Evolutionary conservation across 1,139 yeast species (phyloP).

Genomic region (Zygosaccharomyces sapae): DNA sequence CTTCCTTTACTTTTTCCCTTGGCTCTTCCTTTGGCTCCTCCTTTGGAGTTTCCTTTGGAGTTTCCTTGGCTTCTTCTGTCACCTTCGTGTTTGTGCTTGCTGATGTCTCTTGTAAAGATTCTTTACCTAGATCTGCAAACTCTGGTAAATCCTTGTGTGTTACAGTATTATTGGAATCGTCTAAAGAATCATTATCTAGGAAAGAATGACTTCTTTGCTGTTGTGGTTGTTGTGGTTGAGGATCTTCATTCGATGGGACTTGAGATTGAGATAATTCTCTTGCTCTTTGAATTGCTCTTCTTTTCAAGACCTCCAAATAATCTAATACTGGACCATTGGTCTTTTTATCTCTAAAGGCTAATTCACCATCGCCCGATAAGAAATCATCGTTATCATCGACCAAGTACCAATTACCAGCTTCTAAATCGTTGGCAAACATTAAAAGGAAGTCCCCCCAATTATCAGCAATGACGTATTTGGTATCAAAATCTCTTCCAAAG

Average conservation of each 20-base stretch:
- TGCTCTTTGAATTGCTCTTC: constrained; percentile 37
- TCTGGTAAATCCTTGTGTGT: constrained; percentile 8
- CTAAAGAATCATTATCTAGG: constrained; percentile 7
- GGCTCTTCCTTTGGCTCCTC: constrained; percentile 10
- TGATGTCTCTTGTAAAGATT: not conserved
- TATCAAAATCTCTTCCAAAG: constrained; percentile 87
- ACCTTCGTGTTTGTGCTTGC: constrained; percentile 10
- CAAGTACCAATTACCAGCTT: constrained; percentile 67
- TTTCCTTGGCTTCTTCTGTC: constrained; percentile 19
- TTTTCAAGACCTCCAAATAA: constrained; percentile 61
- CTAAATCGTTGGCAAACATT: constrained; percentile 78
- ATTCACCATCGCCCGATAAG: constrained; percentile 67
- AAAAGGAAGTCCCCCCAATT: constrained; percentile 83
- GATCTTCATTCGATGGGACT: not conserved
- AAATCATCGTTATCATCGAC: constrained; percentile 54
- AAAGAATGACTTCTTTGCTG: not conserved
- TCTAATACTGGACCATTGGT: constrained; percentile 47
- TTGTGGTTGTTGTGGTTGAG: constrained; percentile 6
- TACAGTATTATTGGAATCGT: constrained; percentile 7
- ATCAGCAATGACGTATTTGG: constrained; percentile 69
- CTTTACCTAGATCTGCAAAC: not conserved
- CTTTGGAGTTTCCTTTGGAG: constrained; percentile 4
- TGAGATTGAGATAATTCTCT: constrained; percentile 14
- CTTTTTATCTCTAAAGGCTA: constrained; percentile 57
- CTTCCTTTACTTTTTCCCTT: constrained; percentile 3